Evolutionary conservation across 345 rosid genomes (phyloP).

Genomic region (Crucihimalaya himalaica): DNA sequence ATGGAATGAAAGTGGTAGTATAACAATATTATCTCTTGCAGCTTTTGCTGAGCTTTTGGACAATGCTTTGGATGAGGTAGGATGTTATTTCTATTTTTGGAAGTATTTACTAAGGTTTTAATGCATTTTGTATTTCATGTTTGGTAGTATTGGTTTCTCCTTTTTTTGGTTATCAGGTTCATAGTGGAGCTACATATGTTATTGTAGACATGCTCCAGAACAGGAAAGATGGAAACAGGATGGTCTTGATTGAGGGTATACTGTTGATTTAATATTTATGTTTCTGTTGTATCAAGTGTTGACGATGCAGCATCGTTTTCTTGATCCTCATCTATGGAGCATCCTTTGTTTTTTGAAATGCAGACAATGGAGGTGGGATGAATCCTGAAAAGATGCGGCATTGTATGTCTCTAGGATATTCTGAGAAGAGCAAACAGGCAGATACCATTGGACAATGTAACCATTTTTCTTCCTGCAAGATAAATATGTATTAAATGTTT

Average conservation of each 20-base stretch:
- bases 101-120: background rate
- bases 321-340: background rate
- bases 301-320: background rate
- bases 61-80: slow-evolving; percentile 88
- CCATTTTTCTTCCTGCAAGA: background rate
- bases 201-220: slow-evolving; percentile 63
- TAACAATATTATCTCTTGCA: slow-evolving; percentile 36
- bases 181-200: slow-evolving; percentile 77
- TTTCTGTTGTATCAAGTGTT: background rate
- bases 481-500: background rate
- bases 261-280: background rate
- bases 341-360: slow-evolving; percentile 25
- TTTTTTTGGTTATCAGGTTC: slow-evolving; percentile 45
- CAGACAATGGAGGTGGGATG: slow-evolving; percentile 98
- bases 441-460: slow-evolving; percentile 90
- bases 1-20: background rate
- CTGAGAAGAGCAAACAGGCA: slow-evolving; percentile 80
- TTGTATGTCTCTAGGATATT: slow-evolving; percentile 88
- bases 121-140: background rate
- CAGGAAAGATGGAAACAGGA: slow-evolving; percentile 66
- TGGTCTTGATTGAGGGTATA: slow-evolving; percentile 82
- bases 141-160: slow-evolving; percentile 5
- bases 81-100: background rate
- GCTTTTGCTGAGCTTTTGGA: slow-evolving; percentile 95
- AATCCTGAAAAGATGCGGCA: slow-evolving; percentile 82